Conservation (phyloP, 352 stramenopile genomes). For the Lagenidium giganteum region DNA sequence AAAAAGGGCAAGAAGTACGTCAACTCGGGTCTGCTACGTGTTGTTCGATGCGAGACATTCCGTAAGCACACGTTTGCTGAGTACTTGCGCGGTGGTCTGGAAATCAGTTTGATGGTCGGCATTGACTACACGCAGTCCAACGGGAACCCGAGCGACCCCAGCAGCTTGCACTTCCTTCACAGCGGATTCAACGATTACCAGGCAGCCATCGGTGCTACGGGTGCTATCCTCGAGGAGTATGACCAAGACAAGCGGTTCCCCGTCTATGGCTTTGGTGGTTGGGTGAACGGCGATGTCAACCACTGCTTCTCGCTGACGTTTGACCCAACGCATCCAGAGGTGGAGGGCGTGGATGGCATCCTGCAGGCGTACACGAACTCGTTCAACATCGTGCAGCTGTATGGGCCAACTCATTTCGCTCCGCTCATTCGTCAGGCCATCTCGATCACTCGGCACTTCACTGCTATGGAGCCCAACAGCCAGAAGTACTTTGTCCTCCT, state of each 20-base stretch:
- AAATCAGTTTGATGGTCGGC: slow-evolving; percentile 74
- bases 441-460: no score
- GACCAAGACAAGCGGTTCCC: slow-evolving; percentile 74
- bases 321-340: slow-evolving; percentile 51
- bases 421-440: slow-evolving; percentile 64
- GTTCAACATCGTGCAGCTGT: slow-evolving; percentile 60
- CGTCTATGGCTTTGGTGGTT: slow-evolving; percentile 75
- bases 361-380: slow-evolving; percentile 54
- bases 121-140: slow-evolving; percentile 84
- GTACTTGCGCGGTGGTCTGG: slow-evolving; percentile 58
- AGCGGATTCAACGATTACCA: slow-evolving; percentile 74
- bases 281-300: slow-evolving; percentile 52
- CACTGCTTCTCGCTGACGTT: slow-evolving; percentile 76
- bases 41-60: slow-evolving; percentile 56
- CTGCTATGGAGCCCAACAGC: slow-evolving; percentile 42
- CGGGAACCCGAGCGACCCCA: slow-evolving; percentile 32
- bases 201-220: slow-evolving; percentile 57
- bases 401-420: slow-evolving; percentile 77
- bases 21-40: slow-evolving; percentile 57
- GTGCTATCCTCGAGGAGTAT: slow-evolving; percentile 68
- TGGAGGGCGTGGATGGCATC: slow-evolving; percentile 59
- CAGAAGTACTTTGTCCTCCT: slow-evolving; percentile 74
- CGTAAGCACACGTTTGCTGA: slow-evolving; percentile 71
- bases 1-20: slow-evolving; percentile 73
- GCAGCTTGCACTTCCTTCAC: slow-evolving; percentile 60